phyloP scores from a whole-genome alignment of 345 rosid genomes.

The Brassica carinata region DNA sequence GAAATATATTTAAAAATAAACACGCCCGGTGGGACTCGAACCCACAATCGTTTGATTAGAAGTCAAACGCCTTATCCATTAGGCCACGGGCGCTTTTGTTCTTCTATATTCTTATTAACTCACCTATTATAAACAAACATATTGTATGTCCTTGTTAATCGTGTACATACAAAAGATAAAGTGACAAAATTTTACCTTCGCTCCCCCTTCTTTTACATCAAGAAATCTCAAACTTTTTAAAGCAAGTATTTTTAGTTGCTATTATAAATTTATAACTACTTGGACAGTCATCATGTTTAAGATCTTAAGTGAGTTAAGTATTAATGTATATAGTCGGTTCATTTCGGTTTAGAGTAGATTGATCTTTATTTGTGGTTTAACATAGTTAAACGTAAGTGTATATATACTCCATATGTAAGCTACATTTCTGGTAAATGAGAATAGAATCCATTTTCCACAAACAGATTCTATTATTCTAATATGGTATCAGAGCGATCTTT shows the following conservation, averaged over 20 bases:
- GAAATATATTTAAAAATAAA: neutral
- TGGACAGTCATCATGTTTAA: neutral
- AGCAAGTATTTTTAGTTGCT: neutral
- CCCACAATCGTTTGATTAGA: conserved; percentile 91
- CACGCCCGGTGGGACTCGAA: conserved; percentile 82
- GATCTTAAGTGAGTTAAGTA: neutral
- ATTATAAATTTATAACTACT: neutral
- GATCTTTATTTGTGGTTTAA: neutral
- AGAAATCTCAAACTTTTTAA: neutral
- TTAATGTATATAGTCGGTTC: neutral
- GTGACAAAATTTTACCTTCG: neutral
- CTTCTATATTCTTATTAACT: neutral
- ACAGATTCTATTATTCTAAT: neutral
- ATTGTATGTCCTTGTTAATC: neutral
- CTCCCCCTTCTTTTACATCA: neutral
- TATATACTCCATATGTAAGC: neutral
- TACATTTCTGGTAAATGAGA: neutral
- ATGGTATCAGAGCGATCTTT: neutral
- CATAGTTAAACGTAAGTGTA: neutral
- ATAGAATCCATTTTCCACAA: neutral
- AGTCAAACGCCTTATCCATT: conserved; percentile 88
- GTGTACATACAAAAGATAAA: neutral
- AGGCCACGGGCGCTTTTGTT: conserved; percentile 57
- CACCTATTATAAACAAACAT: no score
- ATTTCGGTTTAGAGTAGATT: neutral